phyloP scores from a whole-genome alignment of 768 basidiomycete genomes.

The Gautieria morchelliformis region DNA sequence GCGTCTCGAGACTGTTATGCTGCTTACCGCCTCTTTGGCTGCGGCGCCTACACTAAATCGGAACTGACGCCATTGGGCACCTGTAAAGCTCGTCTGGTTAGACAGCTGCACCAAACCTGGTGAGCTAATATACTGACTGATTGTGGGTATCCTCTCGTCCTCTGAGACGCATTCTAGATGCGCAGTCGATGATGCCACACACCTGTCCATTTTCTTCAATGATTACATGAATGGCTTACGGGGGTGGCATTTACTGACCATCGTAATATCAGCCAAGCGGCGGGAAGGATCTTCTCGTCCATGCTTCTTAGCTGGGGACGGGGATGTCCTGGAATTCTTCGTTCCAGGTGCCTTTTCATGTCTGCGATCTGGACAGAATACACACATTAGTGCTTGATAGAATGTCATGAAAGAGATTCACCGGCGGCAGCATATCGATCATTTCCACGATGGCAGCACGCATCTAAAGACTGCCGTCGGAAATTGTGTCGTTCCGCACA shows the following conservation, averaged over 20 bases:
- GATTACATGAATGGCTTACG: background rate
- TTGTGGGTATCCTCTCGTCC: slow-evolving; percentile 44
- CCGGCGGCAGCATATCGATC: slow-evolving; percentile 40
- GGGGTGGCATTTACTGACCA: slow-evolving; percentile 31
- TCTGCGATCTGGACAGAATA: slow-evolving; percentile 32
- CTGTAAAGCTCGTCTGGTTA: slow-evolving; percentile 19
- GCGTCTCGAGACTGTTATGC: background rate
- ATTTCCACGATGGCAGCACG: slow-evolving; percentile 32
- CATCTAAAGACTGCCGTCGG: slow-evolving; percentile 29
- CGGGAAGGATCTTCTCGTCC: slow-evolving; percentile 37
- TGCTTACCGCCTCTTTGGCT: slow-evolving; percentile 45
- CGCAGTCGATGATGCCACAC: slow-evolving; percentile 64
- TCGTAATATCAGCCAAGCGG: slow-evolving; percentile 57
- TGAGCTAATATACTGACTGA: slow-evolving; percentile 30
- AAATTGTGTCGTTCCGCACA: background rate
- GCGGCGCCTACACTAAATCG: slow-evolving; percentile 63
- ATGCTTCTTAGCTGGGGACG: slow-evolving; percentile 48
- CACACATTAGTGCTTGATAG: background rate
- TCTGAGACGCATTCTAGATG: slow-evolving; percentile 55
- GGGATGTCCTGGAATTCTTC: slow-evolving; percentile 39
- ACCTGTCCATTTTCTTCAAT: slow-evolving; percentile 28
- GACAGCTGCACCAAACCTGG: background rate
- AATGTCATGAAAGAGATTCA: slow-evolving; percentile 17
- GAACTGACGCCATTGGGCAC: slow-evolving; percentile 48
- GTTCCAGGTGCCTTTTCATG: slow-evolving; percentile 49